Evolutionary conservation across 352 stramenopile genomes (phyloP).

Genomic region (Phytophthora crassamura): DNA sequence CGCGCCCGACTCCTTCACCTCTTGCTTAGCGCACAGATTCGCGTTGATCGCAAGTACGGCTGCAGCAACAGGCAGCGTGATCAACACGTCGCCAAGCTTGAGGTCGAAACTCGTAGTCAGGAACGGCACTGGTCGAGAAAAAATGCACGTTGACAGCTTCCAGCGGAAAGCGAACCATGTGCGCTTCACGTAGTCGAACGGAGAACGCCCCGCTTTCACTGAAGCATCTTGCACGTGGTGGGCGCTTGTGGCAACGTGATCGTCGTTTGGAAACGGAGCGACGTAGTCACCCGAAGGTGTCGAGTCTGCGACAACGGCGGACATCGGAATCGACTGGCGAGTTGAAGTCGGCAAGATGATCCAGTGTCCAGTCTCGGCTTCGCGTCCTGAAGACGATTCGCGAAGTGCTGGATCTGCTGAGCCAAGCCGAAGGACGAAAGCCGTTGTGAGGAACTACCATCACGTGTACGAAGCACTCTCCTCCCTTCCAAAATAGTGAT

Average conservation of each 20-base stretch:
- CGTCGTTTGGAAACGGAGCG: conserved; percentile 1
- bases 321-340: neutral
- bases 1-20: conserved; percentile 23
- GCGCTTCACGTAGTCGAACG: conserved; percentile 20
- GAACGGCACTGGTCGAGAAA: conserved; percentile 27
- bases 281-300: conserved; percentile 15
- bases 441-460: neutral
- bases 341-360: neutral
- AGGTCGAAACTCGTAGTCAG: conserved; percentile 37
- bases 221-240: neutral
- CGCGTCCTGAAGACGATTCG: neutral
- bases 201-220: neutral
- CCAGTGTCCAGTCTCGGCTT: neutral
- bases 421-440: neutral
- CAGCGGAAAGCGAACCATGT: conserved; percentile 31
- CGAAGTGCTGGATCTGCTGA: neutral
- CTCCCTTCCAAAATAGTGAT: neutral
- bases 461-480: neutral
- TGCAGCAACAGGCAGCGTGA: conserved; percentile 28
- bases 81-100: conserved; percentile 40
- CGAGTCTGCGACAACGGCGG: conserved; percentile 5
- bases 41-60: conserved; percentile 26
- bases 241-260: neutral
- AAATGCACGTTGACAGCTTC: conserved; percentile 23
- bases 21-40: conserved; percentile 3